Base-by-base conservation (phyloP, 805 yeast species). In the Wickerhamiella galacta region DNA sequence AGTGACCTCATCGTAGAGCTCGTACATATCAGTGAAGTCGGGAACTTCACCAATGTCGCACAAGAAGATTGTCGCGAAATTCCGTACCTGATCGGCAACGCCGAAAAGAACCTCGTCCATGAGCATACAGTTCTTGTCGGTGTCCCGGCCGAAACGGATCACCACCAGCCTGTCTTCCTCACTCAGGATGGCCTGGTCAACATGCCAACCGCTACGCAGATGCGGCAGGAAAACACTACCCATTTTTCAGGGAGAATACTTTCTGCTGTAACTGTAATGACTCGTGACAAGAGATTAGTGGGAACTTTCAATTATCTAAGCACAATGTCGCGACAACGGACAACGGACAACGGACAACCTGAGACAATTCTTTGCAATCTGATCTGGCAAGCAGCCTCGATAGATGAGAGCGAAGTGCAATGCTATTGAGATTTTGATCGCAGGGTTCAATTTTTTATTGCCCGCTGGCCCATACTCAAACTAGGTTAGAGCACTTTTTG, bases 1-100 rank as follows among this genome's bases (percentile, higher is more conserved):
- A 28, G 93, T 75, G 64, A 81, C 69, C 11, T 94, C 92, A 46
- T 85, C 96, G 49, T 75, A 79, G 28, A 83, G 57, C 51, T 82
- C 94, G 51, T 83, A 83, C 87, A 82, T 80, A 48, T 70, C 64
- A 45, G 76, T 87, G 57, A 90, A 90, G 46, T 83, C 98, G 0
- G 87, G 80, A 0, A 90, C 98, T 45, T 75, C 71, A 38, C 73
- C 80, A 8, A 75, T 82, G 54, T 90, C 94, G 54, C 95, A 82
- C 14, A 85, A 63, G 48, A 90, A 90, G 1, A 90, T 63, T 6
- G 67, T 85, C 1, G 92, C 96, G 58, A 83, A 87, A 52, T 81
- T 83, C 39, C 76, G 70, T 14, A 90, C 76, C 47, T 75, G 75
- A 42, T 78, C 93, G 2, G 93, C 79, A 3, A 85, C 64, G 3